These are phyloP conservation scores for Gaeumannomyces sp. DNA, from an alignment of 2,329 filamentous ascomycete species.

Conservation along the genomic window DNA sequence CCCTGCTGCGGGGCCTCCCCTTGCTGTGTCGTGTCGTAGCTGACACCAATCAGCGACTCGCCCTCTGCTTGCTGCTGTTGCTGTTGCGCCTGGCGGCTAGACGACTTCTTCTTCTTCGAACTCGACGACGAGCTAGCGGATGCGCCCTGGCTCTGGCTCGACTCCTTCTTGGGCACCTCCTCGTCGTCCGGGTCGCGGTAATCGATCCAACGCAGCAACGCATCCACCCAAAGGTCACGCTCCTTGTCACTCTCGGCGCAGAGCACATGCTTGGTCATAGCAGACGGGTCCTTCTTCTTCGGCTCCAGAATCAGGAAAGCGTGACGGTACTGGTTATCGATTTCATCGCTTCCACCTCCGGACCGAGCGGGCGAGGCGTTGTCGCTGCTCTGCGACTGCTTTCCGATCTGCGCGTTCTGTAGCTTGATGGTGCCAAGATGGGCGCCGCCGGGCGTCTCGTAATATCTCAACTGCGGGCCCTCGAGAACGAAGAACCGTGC, in stretches of 20 bases:
- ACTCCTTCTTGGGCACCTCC: constrained; percentile 29
- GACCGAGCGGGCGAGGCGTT: constrained; percentile 55
- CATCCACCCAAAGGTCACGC: constrained; percentile 89
- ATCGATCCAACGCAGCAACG: constrained; percentile 83
- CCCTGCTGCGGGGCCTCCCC: constrained; percentile 49
- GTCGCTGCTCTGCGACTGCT: constrained; percentile 67
- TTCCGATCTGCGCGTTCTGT: constrained; percentile 84
- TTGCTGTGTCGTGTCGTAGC: constrained; percentile 50
- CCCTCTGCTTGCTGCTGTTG: constrained; percentile 19
- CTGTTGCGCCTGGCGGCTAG: constrained; percentile 25
- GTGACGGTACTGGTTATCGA: constrained; percentile 92
- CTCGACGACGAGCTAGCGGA: constrained; percentile 7
- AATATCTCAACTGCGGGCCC: constrained; percentile 71
- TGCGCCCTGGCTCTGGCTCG: constrained; percentile 1
- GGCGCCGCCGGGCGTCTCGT: constrained; percentile 81
- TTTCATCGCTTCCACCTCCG: constrained; percentile 55
- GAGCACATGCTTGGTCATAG: constrained; percentile 84
- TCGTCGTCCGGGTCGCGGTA: constrained; percentile 57
- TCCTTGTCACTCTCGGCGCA: constrained; percentile 93
- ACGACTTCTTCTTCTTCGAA: constrained; percentile 36
- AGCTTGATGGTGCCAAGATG: constrained; percentile 93
- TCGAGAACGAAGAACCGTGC: constrained; percentile 61
- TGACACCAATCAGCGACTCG: constrained; percentile 49
- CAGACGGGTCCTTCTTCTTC: constrained; percentile 89
- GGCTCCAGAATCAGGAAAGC: constrained; percentile 93